Conservation (phyloP, 192 early-diverging fungal species). For the Backusella morwellensis region DNA sequence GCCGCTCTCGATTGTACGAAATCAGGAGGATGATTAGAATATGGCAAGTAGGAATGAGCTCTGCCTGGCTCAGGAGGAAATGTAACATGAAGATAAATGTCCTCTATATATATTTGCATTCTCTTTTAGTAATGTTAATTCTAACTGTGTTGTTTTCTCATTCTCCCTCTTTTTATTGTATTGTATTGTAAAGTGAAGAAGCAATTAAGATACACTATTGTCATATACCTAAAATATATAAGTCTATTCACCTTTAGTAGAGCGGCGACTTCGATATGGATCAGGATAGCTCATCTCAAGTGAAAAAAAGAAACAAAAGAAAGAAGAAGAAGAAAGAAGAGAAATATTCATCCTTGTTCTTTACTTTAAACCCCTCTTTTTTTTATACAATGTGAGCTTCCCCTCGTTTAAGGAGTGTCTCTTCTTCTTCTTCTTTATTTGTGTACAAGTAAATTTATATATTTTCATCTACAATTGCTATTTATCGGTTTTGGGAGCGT, state of each 20-base stretch:
- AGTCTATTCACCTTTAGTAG: slow-evolving; percentile 15
- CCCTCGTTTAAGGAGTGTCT: slow-evolving; percentile 2
- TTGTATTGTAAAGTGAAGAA: not conserved
- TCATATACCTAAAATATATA: slow-evolving; percentile 7
- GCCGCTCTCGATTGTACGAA: slow-evolving; percentile 5
- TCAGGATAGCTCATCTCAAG: not conserved
- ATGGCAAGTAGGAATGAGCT: slow-evolving; percentile 24
- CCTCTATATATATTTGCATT: not conserved
- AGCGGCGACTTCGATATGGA: slow-evolving; percentile 7
- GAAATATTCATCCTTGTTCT: not conserved
- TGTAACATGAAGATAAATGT: not conserved
- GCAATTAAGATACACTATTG: not conserved
- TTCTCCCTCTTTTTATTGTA: not conserved
- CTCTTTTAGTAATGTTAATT: not conserved
- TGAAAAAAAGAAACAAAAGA: not conserved
- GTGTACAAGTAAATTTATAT: not conserved
- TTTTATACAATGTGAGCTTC: not conserved
- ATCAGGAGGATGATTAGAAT: slow-evolving; percentile 16
- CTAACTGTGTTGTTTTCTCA: not conserved
- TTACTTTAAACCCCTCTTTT: not conserved
- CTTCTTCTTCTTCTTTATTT: not conserved
- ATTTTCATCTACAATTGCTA: not conserved
- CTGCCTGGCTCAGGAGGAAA: not conserved
- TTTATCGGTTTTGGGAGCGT: not conserved
- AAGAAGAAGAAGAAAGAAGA: not conserved